Evolutionary conservation across 306 rosid species (phyloP), one percentile per base, ranked within the genome.

Genomic region (Abrus pulchellus): DNA sequence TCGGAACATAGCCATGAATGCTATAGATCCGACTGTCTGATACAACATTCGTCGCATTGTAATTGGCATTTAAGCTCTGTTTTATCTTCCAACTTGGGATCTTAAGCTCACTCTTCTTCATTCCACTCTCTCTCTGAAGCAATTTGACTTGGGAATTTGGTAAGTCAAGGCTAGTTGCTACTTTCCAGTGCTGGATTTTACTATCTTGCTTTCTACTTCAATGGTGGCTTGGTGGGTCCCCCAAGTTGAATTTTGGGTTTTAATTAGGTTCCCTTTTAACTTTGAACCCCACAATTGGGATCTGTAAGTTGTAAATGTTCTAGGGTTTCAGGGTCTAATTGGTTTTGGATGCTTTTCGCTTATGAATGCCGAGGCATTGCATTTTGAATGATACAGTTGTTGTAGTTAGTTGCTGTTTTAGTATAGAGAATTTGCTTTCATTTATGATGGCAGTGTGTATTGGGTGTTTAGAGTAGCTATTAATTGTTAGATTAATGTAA

Each of bases 1-100:
- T 49, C 61, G 30, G 81, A 76, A 76, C 80, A 68, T 41, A 80
- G 80, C 84, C 73, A 76, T 68, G 71, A 84, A 83, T 84, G 93
- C 84, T 83, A 76, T 82, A 87, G 96, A 93, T 89, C 92, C 96
- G 85, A 77, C 54, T 76, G 68, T 79, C 80, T 54, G 53, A 69
- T 57, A 30, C 88, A 29, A 48, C 87, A 80, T 83, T 89, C 83
- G 73, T 82, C 75, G 80, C 87, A 64, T 82, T 78, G 88, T 43
- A 65, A 43, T 50, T 76, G 80, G 70, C 85, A 30, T 83, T 81
- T 66, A 69, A 64, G 70, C 73, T 77, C 57, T 52, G 57, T 68
- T 62, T 64, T 41, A 48, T 72, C 54, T 74, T 71, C 80, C 52
- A 76, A 72, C 13, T 82, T 75, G 81, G 74, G 94, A 88, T 88